Evolutionary conservation across 1,139 yeast species (phyloP).

Genomic region (Hansenula lynferdii): DNA sequence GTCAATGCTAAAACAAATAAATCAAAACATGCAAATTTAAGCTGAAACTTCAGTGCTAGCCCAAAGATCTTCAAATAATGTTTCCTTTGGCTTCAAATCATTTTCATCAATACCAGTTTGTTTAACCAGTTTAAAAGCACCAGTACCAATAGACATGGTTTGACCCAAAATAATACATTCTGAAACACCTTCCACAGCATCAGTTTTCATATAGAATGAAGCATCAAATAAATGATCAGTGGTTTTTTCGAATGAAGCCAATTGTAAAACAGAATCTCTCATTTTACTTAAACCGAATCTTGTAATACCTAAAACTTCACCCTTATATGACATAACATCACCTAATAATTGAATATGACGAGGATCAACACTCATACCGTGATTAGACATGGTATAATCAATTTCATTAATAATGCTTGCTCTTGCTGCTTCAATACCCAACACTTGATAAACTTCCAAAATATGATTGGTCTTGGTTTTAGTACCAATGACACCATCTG

Average conservation of each 20-base stretch:
- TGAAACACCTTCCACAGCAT: constrained; percentile 94
- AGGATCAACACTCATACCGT: constrained; percentile 99
- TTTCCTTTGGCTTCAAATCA: constrained; percentile 45
- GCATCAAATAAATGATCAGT: constrained; percentile 99
- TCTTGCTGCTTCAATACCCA: constrained; percentile 98
- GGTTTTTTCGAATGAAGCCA: constrained; percentile 97
- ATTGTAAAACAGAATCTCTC: constrained; percentile 96
- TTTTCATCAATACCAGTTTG: constrained; percentile 41
- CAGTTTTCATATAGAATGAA: constrained; percentile 95
- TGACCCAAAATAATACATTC: constrained; percentile 98
- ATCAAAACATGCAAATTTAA: neutral
- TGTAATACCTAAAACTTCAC: constrained; percentile 96
- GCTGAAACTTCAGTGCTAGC: constrained; percentile 6
- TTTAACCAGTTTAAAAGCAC: constrained; percentile 83
- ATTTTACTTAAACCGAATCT: constrained; percentile 96
- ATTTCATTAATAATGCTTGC: constrained; percentile 89
- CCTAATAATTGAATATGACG: constrained; percentile 97
- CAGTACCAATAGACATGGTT: constrained; percentile 97
- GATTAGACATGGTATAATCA: constrained; percentile 97
- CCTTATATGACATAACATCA: constrained; percentile 98
- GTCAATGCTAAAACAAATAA: too few species aligned
- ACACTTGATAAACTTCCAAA: constrained; percentile 79
- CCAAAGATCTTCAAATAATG: constrained; percentile 58
- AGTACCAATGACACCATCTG: constrained; percentile 92
- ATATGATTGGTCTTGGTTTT: constrained; percentile 90